These are phyloP conservation scores for Anisogramma anomala DNA, from an alignment of 2,329 filamentous ascomycete species.

Conservation along the genomic window DNA sequence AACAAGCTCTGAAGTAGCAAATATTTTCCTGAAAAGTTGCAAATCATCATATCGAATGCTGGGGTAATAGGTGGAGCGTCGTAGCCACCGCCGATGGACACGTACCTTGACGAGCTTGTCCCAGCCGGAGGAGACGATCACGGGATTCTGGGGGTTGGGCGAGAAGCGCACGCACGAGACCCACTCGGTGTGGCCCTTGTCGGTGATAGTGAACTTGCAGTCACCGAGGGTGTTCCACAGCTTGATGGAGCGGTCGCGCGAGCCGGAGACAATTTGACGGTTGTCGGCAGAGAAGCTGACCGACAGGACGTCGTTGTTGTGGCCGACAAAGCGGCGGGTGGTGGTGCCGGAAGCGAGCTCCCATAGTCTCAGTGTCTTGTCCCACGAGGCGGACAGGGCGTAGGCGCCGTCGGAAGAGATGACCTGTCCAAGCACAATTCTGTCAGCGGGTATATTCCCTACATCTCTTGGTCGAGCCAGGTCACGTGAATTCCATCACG, in stretches of 20 bases:
- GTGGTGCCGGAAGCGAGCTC: conserved; percentile 95
- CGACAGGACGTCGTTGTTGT: conserved; percentile 98
- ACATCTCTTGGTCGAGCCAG: too few species aligned
- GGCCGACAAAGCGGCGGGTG: conserved; percentile 96
- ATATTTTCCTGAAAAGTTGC: conserved; percentile 78
- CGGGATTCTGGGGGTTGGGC: conserved; percentile 99
- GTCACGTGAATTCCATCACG: too few species aligned
- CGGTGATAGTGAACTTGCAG: conserved; percentile 99
- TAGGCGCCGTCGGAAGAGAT: conserved; percentile 99
- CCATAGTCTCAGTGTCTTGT: conserved; percentile 99
- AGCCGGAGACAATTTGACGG: conserved; percentile 98
- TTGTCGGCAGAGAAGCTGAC: conserved; percentile 99
- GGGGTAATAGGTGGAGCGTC: conserved; percentile 24
- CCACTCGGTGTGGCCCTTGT: conserved; percentile 99
- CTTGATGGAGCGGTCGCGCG: conserved; percentile 98
- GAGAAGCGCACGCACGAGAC: conserved; percentile 99
- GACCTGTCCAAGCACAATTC: conserved; percentile 46
- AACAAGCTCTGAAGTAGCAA: conserved; percentile 99
- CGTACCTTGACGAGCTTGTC: conserved; percentile 99
- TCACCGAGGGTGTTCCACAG: conserved; percentile 99
- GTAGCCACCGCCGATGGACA: conserved; percentile 19
- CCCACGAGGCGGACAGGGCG: conserved; percentile 96
- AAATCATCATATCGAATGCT: conserved; percentile 67
- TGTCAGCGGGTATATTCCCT: conserved; percentile 25
- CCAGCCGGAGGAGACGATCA: conserved; percentile 97